These are phyloP conservation scores for Termitomyces heimii DNA, from an alignment of 768 basidiomycete genomes.

Conservation along the genomic window DNA sequence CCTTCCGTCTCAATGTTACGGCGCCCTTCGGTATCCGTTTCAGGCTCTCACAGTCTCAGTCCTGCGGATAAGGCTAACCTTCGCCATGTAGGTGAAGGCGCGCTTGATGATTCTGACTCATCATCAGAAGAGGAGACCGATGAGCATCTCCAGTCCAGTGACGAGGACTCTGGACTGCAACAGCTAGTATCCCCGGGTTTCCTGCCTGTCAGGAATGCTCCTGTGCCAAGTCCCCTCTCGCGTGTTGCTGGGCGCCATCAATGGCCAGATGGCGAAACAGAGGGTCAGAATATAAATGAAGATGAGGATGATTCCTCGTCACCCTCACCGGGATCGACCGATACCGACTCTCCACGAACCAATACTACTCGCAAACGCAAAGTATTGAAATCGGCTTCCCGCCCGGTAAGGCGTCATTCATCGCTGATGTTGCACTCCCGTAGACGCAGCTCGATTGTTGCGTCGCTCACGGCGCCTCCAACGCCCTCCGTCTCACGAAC, in stretches of 20 bases:
- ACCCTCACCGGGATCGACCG: conserved; percentile 62
- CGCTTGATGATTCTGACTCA: conserved; percentile 74
- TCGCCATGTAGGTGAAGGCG: conserved; percentile 70
- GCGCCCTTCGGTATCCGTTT: conserved; percentile 37
- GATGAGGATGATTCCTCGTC: conserved; percentile 48
- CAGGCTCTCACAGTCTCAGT: conserved; percentile 28
- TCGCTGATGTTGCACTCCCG: conserved; percentile 34
- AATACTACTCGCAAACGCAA: conserved; percentile 13
- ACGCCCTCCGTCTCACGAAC: conserved; percentile 32
- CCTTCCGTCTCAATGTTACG: conserved; percentile 30
- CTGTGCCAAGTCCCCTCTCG: conserved; percentile 65
- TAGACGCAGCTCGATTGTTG: conserved; percentile 66
- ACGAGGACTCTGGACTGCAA: conserved; percentile 25
- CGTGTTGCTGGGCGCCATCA: conserved; percentile 45
- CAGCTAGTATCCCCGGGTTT: conserved; percentile 30
- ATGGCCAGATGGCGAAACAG: conserved; percentile 48
- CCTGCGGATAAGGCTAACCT: conserved; percentile 38
- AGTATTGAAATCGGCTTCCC: conserved; percentile 26
- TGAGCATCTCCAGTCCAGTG: conserved; percentile 25
- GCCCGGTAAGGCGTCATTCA: conserved; percentile 20
- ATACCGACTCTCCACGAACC: conserved; percentile 48
- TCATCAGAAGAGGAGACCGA: conserved; percentile 31
- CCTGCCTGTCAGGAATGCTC: conserved; percentile 20
- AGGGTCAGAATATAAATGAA: conserved; percentile 25
- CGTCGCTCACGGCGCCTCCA: conserved; percentile 42